Percentiles rank a stretch among this genome's conserved stretches.
These are phyloP conservation scores for Hemileia vastatrix DNA, from an alignment of 1,284 basidiomycete species.

Conservation along the genomic window DNA sequence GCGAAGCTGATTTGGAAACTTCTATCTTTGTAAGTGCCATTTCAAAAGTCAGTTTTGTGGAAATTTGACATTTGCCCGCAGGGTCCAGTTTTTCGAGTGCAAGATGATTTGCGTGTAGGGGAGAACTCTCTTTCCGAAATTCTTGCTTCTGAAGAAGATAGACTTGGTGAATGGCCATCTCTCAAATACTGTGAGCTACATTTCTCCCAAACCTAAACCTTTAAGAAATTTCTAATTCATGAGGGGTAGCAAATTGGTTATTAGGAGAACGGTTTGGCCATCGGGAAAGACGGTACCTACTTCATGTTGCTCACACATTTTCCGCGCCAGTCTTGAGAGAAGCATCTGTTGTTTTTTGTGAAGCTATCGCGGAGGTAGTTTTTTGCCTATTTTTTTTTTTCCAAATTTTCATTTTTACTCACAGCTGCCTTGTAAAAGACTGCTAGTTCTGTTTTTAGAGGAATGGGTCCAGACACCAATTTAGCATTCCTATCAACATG, in stretches of 20 bases:
- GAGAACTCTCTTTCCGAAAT: not conserved
- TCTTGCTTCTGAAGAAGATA: not conserved
- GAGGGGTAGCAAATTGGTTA: slow-evolving; percentile 7
- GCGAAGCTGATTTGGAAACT: too few species aligned
- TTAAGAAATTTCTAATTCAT: not conserved
- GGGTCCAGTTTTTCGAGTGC: slow-evolving; percentile 16
- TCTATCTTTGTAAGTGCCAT: too few species aligned
- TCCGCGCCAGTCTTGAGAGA: slow-evolving; percentile 8
- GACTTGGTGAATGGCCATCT: slow-evolving; percentile 13
- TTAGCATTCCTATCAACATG: slow-evolving; percentile 18
- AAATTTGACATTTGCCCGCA: slow-evolving; percentile 1
- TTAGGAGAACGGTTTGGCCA: slow-evolving; percentile 12
- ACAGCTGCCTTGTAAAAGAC: not conserved
- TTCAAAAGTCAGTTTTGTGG: not conserved
- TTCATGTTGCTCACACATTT: slow-evolving; percentile 10
- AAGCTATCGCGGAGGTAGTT: slow-evolving; percentile 11
- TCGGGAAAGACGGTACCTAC: slow-evolving; percentile 6
- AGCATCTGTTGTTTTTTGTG: slow-evolving; percentile 1
- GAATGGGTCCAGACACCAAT: slow-evolving; percentile 4
- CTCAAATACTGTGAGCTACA: slow-evolving; percentile 4
- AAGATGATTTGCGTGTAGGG: slow-evolving; percentile 6
- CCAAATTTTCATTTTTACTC: not conserved
- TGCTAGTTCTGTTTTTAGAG: slow-evolving; percentile 4
- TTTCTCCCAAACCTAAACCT: not conserved
- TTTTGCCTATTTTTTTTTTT: not conserved